Evolutionary conservation across 257 asterid species (phyloP).

Genomic region (Nicotiana benthamiana): DNA sequence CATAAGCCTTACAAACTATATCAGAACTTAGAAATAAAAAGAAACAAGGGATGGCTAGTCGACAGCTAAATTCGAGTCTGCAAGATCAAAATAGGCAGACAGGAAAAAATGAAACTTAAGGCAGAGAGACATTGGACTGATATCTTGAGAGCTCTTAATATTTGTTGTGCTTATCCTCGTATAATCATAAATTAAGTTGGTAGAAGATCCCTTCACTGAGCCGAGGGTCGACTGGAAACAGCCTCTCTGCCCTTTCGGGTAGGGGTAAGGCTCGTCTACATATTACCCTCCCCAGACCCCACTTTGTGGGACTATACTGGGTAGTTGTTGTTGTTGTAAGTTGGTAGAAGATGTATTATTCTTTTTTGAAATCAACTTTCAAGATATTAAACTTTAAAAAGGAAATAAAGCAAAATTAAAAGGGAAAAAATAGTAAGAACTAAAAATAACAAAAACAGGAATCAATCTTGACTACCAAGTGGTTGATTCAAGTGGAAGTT

Average conservation of each 20-base stretch:
- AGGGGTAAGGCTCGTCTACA: too few relatives aligned
- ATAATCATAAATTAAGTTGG: neutral
- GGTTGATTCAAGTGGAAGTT: constrained; percentile 78
- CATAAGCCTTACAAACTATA: neutral
- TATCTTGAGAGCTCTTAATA: neutral
- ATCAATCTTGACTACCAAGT: constrained; percentile 40
- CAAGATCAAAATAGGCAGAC: neutral
- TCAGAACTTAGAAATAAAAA: neutral
- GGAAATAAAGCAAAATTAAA: neutral
- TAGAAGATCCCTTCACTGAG: neutral
- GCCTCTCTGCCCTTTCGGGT: too few relatives aligned
- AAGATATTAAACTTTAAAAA: neutral
- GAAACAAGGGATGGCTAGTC: neutral
- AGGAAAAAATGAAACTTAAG: neutral
- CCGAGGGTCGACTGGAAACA: too few relatives aligned
- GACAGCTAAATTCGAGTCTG: neutral
- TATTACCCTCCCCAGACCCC: too few relatives aligned
- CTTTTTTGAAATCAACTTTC: neutral
- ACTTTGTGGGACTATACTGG: too few relatives aligned
- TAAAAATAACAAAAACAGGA: neutral
- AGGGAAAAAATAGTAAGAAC: neutral
- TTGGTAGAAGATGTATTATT: neutral
- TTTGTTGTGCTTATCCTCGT: neutral
- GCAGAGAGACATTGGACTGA: neutral
- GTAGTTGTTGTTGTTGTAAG: too few relatives aligned